These are phyloP conservation scores for Colletotrichum liaoningense DNA, from an alignment of 2,329 filamentous ascomycete genomes.

Conservation along the genomic window DNA sequence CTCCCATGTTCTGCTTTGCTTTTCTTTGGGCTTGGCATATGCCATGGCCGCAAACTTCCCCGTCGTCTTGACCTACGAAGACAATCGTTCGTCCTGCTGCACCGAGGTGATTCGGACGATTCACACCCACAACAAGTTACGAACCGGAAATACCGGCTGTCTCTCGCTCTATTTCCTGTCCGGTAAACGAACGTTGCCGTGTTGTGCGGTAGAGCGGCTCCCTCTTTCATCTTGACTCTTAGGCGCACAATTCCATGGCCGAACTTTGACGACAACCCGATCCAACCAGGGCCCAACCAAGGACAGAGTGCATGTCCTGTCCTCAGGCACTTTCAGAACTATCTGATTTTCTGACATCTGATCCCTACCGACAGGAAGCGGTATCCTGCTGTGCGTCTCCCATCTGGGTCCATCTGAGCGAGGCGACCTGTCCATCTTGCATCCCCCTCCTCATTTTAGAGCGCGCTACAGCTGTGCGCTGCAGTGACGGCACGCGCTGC, in stretches of 20 bases:
- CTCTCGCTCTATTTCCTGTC: neutral
- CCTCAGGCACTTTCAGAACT: neutral
- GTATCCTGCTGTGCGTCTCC: neutral
- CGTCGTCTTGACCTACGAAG: neutral
- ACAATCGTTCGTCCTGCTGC: neutral
- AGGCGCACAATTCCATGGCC: neutral
- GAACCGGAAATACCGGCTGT: neutral
- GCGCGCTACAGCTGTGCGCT: conserved; percentile 9
- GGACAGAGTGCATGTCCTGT: neutral
- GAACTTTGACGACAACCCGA: neutral
- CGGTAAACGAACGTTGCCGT: neutral
- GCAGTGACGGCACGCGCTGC: conserved; percentile 16
- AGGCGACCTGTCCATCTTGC: conserved; percentile 30
- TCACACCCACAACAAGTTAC: neutral
- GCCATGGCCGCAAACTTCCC: neutral
- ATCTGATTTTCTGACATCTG: neutral
- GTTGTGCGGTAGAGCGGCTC: neutral
- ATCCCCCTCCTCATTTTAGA: conserved; percentile 11
- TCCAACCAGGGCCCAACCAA: neutral
- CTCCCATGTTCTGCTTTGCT: neutral
- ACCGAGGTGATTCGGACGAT: neutral
- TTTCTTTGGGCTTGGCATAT: conserved; percentile 11
- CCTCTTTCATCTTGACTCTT: neutral
- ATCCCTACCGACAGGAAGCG: neutral
- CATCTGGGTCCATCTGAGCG: conserved; percentile 9